phyloP scores from a whole-genome alignment of 495 filamentous ascomycete species.

The Aspergillus indologenus region DNA sequence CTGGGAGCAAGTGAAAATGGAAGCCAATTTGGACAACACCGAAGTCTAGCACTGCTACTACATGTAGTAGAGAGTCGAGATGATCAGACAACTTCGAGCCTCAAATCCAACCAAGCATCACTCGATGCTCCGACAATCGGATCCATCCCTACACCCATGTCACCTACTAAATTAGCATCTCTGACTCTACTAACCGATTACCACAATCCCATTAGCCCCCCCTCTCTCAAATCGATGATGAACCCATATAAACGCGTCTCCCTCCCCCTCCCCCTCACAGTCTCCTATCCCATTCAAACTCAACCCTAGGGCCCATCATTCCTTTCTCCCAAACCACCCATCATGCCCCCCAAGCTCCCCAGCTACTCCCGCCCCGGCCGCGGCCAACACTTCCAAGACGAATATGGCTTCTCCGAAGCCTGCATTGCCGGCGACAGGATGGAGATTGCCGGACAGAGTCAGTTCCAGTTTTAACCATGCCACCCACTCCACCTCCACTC shows the following conservation, averaged over 20 bases:
- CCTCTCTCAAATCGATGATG: background rate
- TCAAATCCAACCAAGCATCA: background rate
- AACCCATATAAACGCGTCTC: background rate
- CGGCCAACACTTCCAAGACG: constrained; percentile 13
- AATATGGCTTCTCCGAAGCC: constrained; percentile 19
- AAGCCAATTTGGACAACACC: too few species aligned
- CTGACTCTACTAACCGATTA: background rate
- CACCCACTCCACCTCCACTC: too few species aligned
- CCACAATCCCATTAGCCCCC: background rate
- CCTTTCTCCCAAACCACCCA: background rate
- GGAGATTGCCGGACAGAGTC: constrained; percentile 16
- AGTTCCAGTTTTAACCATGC: background rate
- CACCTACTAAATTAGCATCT: background rate
- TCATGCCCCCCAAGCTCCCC: background rate
- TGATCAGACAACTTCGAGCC: too few species aligned
- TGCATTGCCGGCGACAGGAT: constrained; percentile 15
- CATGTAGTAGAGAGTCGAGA: too few species aligned
- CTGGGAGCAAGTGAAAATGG: too few species aligned
- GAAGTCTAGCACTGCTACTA: too few species aligned
- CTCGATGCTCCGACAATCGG: background rate
- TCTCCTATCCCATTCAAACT: background rate
- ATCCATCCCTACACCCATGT: background rate
- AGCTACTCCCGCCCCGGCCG: constrained; percentile 15
- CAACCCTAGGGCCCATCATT: background rate
- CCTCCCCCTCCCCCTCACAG: background rate